phyloP scores from a whole-genome alignment of 179 eudicot species.

The Pouteria campechiana region DNA sequence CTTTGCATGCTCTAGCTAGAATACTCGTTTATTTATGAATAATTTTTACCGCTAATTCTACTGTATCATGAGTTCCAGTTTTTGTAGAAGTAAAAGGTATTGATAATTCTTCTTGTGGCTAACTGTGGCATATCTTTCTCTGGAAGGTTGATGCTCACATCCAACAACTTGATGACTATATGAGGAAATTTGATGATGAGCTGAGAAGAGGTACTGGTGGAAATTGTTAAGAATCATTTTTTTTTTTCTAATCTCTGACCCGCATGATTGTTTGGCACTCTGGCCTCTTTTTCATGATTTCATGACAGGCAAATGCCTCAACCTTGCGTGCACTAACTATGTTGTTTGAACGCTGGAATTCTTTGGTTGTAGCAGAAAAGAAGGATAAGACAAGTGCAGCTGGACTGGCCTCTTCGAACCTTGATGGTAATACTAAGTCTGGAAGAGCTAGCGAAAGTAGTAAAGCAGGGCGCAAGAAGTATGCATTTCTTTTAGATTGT shows the following conservation, averaged over 20 bases:
- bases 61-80: no score
- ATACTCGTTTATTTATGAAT: no score
- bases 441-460: constrained; percentile 58
- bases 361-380: constrained; percentile 33
- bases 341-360: not conserved
- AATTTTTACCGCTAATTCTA: no score
- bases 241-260: constrained; percentile 3
- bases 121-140: not conserved
- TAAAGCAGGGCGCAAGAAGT: constrained; percentile 95
- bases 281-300: no score
- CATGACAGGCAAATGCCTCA: no score
- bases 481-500: constrained; percentile 14
- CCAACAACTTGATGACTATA: constrained; percentile 91
- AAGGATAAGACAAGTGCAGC: constrained; percentile 41
- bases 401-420: constrained; percentile 44
- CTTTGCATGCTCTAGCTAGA: no score
- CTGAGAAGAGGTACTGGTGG: constrained; percentile 73
- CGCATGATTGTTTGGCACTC: constrained; percentile 1
- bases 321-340: not conserved
- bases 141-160: constrained; percentile 82
- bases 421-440: constrained; percentile 44
- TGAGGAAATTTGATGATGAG: constrained; percentile 73
- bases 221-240: no score
- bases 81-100: no score
- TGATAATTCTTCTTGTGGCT: not conserved